Base-by-base conservation (phyloP, 1,284 basidiomycete genomes). In the Boletus albobrunnescens region DNA sequence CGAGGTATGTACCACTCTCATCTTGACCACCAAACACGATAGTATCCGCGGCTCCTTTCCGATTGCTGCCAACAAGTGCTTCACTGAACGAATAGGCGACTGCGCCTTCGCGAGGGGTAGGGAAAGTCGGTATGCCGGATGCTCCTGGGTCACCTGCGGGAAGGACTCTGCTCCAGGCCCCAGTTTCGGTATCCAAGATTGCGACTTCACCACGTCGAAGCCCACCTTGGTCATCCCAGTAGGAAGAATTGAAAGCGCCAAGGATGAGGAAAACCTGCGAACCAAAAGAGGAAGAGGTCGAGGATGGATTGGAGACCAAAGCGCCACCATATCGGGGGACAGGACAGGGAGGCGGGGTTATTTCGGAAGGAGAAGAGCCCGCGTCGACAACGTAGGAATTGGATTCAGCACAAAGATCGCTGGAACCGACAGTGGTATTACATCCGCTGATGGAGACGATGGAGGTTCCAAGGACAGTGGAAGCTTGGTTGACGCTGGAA, bases 11-110 rank as follows among this genome's bases (percentile, higher is more conserved):
- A 16, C 87, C 87, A 44, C 69, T 61, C 28, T 71, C 69, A 62
- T 87, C 84, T 55, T 77, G 75, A 22, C 87, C 87, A 37, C 87
- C 87, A 56, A 87, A 91, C 11, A 91, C 77, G 39, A 91, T 74
- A n/a, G 78, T 84, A 59, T 91, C 88, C 22, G 84, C 73, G 27
- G 75, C 78, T n/a, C 59, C 57, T 27, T 59, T 63, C 19, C 75
- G 71, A 30, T 74, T 67, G 9, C 57, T 55, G 8, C 87, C 86
- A 13, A 86, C 81, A 9, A 89, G 71, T 2, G 76, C 72, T 41
- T 65, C 52, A 14, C 60, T 54, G 54, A 69, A 81, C 5, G 84
- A 78, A 33, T 87, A 61, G 2, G 77, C 82, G n/a, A 74, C 76
- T 22, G 86, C 81, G 20, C 87, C 87, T 63, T 83, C 73, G 40